Evolutionary conservation across 1,284 basidiomycete species (phyloP).

Genomic region (Ceratobasidium sp.): DNA sequence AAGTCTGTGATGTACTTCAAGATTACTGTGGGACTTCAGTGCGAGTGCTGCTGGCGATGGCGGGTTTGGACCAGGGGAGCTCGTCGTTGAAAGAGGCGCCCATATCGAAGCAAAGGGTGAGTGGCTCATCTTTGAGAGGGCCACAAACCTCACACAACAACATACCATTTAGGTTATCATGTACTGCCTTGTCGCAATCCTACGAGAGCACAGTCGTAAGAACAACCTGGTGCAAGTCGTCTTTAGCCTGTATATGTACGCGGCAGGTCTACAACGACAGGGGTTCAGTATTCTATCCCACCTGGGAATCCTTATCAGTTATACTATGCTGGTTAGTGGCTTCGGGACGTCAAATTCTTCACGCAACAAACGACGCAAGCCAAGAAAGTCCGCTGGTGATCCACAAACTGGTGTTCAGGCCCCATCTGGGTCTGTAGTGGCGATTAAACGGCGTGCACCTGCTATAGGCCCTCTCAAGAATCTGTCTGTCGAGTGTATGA

Average conservation of each 20-base stretch:
- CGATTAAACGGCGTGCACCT: not conserved
- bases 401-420: too few species aligned
- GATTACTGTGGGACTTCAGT: not conserved
- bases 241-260: conserved; percentile 54
- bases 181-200: conserved; percentile 25
- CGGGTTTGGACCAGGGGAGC: not conserved
- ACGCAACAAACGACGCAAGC: not conserved
- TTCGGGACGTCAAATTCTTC: conserved; percentile 3
- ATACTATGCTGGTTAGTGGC: conserved; percentile 47
- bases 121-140: too few species aligned
- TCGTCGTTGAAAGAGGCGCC: conserved; percentile 1
- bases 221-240: conserved; percentile 52
- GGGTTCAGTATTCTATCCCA: conserved; percentile 50
- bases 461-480: not conserved
- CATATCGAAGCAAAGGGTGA: not conserved
- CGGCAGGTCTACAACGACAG: conserved; percentile 52
- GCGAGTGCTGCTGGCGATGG: not conserved
- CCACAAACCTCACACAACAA: too few species aligned
- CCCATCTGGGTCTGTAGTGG: too few species aligned
- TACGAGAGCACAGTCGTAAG: conserved; percentile 53
- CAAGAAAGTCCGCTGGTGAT: conserved; percentile 5
- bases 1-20: not conserved
- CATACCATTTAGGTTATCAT: not conserved
- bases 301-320: conserved; percentile 51
- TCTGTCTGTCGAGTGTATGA: conserved; percentile 46